Conservation (phyloP, 2,329 filamentous ascomycete species). For the Bipolaris zeicola region DNA sequence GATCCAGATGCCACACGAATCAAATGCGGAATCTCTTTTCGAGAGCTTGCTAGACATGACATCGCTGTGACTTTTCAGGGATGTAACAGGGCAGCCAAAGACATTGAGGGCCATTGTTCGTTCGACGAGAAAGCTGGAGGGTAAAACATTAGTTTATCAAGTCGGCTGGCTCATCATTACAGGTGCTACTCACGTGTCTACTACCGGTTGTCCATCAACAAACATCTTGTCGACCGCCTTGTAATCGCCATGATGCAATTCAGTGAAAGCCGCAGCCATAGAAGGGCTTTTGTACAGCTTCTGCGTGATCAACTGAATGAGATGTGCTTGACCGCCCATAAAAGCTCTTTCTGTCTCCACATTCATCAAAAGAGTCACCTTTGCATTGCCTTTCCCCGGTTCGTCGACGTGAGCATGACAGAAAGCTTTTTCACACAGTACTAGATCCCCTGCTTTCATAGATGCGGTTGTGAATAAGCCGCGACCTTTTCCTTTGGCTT, state of each 20-base stretch:
- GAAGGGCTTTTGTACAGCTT: conserved; percentile 55
- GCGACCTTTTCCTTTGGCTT: conserved; percentile 49
- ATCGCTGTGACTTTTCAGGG: conserved; percentile 17
- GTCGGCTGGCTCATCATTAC: not conserved
- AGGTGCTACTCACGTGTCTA: conserved; percentile 49
- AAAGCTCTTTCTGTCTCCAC: conserved; percentile 35
- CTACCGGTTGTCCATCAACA: conserved; percentile 49
- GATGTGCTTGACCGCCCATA: conserved; percentile 50
- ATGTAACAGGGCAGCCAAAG: conserved; percentile 48
- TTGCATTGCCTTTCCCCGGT: conserved; percentile 7
- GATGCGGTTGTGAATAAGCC: conserved; percentile 58
- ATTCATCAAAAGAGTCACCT: conserved; percentile 48
- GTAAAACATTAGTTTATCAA: not conserved
- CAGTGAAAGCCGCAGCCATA: conserved; percentile 41
- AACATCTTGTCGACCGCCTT: conserved; percentile 24
- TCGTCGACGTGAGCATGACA: conserved; percentile 45
- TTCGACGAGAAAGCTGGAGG: conserved; percentile 52
- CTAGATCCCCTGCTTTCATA: conserved; percentile 42
- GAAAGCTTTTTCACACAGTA: conserved; percentile 61
- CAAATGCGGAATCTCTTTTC: not conserved
- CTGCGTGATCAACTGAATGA: conserved; percentile 52
- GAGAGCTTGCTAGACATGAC: conserved; percentile 5
- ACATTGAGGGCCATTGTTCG: conserved; percentile 52
- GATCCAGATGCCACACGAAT: conserved; percentile 49
- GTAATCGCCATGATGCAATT: conserved; percentile 49